Evolutionary conservation across 2,329 filamentous ascomycete species (phyloP).

Genomic region (Colletotrichum neosansevieriae): DNA sequence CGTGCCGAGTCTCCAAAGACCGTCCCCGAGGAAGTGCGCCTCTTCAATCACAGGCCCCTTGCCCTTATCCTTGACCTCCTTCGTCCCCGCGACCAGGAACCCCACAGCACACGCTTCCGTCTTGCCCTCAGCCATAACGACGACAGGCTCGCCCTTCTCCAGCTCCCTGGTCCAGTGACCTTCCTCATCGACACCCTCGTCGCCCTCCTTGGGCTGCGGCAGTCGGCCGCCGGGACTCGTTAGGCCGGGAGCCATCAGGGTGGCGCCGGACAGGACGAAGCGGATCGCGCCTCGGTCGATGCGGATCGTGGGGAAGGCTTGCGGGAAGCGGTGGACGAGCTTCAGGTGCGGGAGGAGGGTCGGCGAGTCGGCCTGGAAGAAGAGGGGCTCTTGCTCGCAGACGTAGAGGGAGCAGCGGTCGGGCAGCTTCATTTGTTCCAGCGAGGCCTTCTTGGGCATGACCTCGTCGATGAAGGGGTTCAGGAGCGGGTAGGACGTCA

Average conservation of each 20-base stretch:
- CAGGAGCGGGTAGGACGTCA: conserved; percentile 87
- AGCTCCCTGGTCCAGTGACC: conserved; percentile 75
- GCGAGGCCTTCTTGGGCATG: conserved; percentile 91
- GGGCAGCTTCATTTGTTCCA: conserved; percentile 92
- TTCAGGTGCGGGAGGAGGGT: conserved; percentile 88
- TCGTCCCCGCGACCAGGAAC: conserved; percentile 83
- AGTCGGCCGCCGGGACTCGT: conserved; percentile 86
- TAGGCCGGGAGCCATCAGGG: conserved; percentile 95
- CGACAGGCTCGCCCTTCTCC: conserved; percentile 84
- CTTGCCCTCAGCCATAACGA: conserved; percentile 94
- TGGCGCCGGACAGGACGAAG: conserved; percentile 93
- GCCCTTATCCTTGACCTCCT: conserved; percentile 92
- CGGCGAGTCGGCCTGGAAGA: conserved; percentile 86
- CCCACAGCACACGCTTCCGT: conserved; percentile 91
- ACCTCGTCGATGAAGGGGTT: conserved; percentile 92
- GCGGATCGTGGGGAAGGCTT: conserved; percentile 84
- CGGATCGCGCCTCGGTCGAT: conserved; percentile 97
- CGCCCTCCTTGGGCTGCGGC: conserved; percentile 65
- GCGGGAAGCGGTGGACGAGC: conserved; percentile 90
- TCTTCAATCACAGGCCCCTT: conserved; percentile 96
- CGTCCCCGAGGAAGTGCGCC: conserved; percentile 93
- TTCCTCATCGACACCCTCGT: conserved; percentile 62
- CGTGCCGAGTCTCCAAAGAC: conserved; percentile 80
- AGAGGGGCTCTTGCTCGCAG: conserved; percentile 81
- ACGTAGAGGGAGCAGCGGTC: conserved; percentile 92